These are phyloP conservation scores for Ophiostoma perfectum DNA, from an alignment of 2,329 filamentous ascomycete genomes.

Conservation along the genomic window DNA sequence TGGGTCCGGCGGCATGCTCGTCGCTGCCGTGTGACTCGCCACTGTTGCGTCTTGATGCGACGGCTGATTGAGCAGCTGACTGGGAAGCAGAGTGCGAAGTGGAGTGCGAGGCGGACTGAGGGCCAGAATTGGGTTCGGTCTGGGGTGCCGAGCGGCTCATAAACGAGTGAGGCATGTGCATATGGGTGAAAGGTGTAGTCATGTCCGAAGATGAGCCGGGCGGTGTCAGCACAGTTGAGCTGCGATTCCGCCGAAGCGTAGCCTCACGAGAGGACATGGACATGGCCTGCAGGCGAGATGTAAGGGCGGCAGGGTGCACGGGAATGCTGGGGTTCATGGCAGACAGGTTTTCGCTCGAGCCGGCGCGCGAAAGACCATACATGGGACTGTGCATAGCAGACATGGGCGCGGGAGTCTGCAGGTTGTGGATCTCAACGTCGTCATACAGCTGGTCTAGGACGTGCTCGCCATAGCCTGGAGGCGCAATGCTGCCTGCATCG, in stretches of 20 bases:
- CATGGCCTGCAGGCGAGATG: conserved; percentile 65
- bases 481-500: conserved; percentile 61
- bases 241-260: conserved; percentile 38
- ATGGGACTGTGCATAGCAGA: conserved; percentile 79
- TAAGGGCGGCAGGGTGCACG: conserved; percentile 51
- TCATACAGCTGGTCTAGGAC: conserved; percentile 86
- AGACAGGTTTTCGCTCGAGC: conserved; percentile 75
- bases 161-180: conserved; percentile 31
- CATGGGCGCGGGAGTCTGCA: conserved; percentile 66
- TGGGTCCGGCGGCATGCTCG: background rate
- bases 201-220: conserved; percentile 37
- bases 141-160: conserved; percentile 11
- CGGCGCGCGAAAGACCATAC: conserved; percentile 63
- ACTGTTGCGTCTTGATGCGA: conserved; percentile 51
- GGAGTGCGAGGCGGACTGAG: conserved; percentile 28
- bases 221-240: conserved; percentile 35
- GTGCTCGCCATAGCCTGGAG: conserved; percentile 90
- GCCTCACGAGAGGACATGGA: conserved; percentile 35
- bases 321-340: conserved; percentile 47
- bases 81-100: background rate
- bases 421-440: conserved; percentile 74
- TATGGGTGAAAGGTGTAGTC: conserved; percentile 39
- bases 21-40: conserved; percentile 36
- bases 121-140: conserved; percentile 1
- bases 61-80: conserved; percentile 10